A percentile compares a stretch with the other conserved stretches of the same genome.
phyloP scores from a whole-genome alignment of 352 stramenopile species.

The Globisporangium apiculatum region DNA sequence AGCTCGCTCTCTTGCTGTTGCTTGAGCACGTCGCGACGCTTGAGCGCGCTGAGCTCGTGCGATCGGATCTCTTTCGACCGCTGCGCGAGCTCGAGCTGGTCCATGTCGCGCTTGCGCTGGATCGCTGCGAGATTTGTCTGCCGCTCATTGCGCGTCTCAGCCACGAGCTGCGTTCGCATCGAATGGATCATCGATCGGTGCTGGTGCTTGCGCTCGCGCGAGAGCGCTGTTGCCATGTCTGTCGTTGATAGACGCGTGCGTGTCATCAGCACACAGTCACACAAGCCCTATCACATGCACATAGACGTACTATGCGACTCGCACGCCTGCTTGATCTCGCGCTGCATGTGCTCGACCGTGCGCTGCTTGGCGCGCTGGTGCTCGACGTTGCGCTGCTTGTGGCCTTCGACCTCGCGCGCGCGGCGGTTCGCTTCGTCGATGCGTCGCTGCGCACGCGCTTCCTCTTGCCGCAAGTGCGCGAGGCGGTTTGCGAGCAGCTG shows the following conservation, averaged over 20 bases:
- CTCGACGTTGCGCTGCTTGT: constrained; percentile 57
- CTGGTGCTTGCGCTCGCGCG: constrained; percentile 37
- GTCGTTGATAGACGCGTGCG: neutral
- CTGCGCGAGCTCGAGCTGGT: constrained; percentile 30
- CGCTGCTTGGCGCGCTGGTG: constrained; percentile 43
- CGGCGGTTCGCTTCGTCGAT: constrained; percentile 67
- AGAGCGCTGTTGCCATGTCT: constrained; percentile 23
- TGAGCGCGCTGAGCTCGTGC: constrained; percentile 34
- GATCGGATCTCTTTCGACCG: constrained; percentile 45
- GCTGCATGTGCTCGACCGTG: constrained; percentile 40
- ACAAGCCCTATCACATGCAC: neutral
- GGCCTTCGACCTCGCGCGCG: constrained; percentile 43
- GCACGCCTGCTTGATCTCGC: constrained; percentile 39
- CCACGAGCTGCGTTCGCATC: constrained; percentile 41
- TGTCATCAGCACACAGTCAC: neutral
- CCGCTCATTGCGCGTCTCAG: constrained; percentile 40
- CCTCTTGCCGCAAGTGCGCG: constrained; percentile 48
- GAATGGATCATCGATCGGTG: constrained; percentile 28
- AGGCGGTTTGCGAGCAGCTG: constrained; percentile 58
- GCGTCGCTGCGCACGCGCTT: constrained; percentile 42
- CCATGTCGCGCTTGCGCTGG: constrained; percentile 28
- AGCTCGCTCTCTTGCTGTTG: constrained; percentile 48
- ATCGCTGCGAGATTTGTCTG: constrained; percentile 37
- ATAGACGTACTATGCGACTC: constrained; percentile 42
- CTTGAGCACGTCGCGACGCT: constrained; percentile 32